Conservation (phyloP, 176 grass and related monocot species). For the Eragrostis nindensis region DNA sequence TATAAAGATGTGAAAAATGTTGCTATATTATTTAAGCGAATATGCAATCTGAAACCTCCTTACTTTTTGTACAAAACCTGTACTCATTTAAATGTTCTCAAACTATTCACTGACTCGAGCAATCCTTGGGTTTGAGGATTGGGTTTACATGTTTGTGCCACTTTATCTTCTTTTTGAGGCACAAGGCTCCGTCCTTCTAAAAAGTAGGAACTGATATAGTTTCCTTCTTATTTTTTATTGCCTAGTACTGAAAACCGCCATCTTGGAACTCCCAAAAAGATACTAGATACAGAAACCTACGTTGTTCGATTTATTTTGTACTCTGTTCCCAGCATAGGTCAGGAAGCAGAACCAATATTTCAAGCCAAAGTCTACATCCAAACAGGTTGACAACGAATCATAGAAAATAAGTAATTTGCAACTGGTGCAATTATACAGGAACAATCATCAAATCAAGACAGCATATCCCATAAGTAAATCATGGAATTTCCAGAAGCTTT, state of each 20-base stretch:
- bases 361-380: conserved; percentile 28
- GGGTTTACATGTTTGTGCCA: conserved; percentile 30
- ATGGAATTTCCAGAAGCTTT: background rate
- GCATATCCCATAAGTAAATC: background rate
- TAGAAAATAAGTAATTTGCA: background rate
- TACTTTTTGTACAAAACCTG: conserved; percentile 26
- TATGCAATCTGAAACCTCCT: background rate
- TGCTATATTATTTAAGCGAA: background rate
- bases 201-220: conserved; percentile 27
- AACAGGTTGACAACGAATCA: conserved; percentile 24
- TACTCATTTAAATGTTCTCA: conserved; percentile 3
- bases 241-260: conserved; percentile 41
- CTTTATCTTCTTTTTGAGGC: conserved; percentile 37
- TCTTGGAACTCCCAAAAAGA: conserved; percentile 27
- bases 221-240: conserved; percentile 37
- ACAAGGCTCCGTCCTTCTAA: conserved; percentile 26
- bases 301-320: conserved; percentile 27
- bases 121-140: conserved; percentile 43
- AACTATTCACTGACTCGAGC: conserved; percentile 11
- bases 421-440: background rate
- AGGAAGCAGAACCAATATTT: conserved; percentile 7
- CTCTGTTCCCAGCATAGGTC: conserved; percentile 21
- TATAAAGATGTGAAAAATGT: background rate
- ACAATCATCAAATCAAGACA: conserved; percentile 9
- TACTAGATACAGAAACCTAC: conserved; percentile 26